These are phyloP conservation scores for Raphanus raphanistrum DNA, from an alignment of 345 rosid genomes.

Conservation along the genomic window DNA sequence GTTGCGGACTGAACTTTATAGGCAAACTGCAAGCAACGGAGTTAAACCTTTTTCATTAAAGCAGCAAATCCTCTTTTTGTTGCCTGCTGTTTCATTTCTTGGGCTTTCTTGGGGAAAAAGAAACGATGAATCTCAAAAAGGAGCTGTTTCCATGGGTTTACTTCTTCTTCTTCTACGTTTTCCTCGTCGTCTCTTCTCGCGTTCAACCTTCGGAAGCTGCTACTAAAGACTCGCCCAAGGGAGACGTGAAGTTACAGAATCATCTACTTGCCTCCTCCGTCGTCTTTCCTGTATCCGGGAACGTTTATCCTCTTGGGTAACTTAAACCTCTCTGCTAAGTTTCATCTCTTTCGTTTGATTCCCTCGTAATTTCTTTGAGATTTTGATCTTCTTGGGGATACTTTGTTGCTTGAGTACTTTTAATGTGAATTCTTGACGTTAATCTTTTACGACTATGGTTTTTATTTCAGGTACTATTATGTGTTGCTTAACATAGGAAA, in stretches of 20 bases:
- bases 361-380: background rate
- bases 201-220: slow-evolving; percentile 17
- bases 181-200: background rate
- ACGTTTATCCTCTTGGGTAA: slow-evolving; percentile 24
- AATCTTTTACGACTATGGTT: background rate
- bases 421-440: background rate
- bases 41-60: no score
- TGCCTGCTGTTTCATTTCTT: background rate
- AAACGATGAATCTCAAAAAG: slow-evolving; percentile 12
- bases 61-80: background rate
- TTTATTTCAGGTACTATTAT: slow-evolving; percentile 61
- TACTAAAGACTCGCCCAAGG: slow-evolving; percentile 23
- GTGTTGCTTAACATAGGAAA: slow-evolving; percentile 60
- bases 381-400: background rate
- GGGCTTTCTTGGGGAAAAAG: slow-evolving; percentile 18
- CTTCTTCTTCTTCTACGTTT: background rate
- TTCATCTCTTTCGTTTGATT: slow-evolving; percentile 8
- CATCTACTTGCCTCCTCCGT: slow-evolving; percentile 47
- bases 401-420: background rate
- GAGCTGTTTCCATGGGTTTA: slow-evolving; percentile 2
- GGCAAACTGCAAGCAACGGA: no score
- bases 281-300: slow-evolving; percentile 68
- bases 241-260: slow-evolving; percentile 26
- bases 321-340: slow-evolving; percentile 5
- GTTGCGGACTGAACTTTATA: no score